Conservation (phyloP, 441 rosid genomes). For the Geranium incanum region DNA sequence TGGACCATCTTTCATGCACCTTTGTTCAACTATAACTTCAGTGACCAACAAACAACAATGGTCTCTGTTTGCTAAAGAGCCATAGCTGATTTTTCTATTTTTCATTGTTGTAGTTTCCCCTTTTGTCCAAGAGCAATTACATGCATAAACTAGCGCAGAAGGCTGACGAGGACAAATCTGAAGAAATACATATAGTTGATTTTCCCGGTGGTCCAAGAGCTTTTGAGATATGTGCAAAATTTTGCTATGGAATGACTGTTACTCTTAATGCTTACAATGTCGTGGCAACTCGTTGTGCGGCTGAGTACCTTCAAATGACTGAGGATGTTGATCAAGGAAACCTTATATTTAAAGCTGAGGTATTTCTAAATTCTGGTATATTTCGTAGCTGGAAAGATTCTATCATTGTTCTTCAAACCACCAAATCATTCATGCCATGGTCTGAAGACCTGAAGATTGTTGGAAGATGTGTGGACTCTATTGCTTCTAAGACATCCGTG, state of each 20-base stretch:
- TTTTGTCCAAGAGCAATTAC: conserved; percentile 69
- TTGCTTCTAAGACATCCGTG: conserved; percentile 72
- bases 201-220: conserved; percentile 89
- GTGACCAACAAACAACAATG: background rate
- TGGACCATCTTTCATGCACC: no score
- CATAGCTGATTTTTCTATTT: conserved; percentile 13
- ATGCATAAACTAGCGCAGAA: conserved; percentile 57
- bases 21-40: no score
- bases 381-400: conserved; percentile 96
- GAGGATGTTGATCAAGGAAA: conserved; percentile 80
- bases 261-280: conserved; percentile 83
- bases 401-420: conserved; percentile 80
- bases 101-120: conserved; percentile 64
- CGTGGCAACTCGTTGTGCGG: conserved; percentile 81
- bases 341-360: conserved; percentile 74
- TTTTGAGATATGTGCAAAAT: conserved; percentile 80
- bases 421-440: conserved; percentile 71
- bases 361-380: conserved; percentile 78
- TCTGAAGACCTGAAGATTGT: conserved; percentile 81
- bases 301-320: conserved; percentile 91
- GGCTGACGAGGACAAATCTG: conserved; percentile 46
- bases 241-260: conserved; percentile 88
- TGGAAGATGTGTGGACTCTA: conserved; percentile 78
- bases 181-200: conserved; percentile 50
- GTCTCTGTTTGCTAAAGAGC: background rate